phyloP scores from a whole-genome alignment of 2,329 filamentous ascomycete genomes.

The Phaeosphaeriaceae sp. region DNA sequence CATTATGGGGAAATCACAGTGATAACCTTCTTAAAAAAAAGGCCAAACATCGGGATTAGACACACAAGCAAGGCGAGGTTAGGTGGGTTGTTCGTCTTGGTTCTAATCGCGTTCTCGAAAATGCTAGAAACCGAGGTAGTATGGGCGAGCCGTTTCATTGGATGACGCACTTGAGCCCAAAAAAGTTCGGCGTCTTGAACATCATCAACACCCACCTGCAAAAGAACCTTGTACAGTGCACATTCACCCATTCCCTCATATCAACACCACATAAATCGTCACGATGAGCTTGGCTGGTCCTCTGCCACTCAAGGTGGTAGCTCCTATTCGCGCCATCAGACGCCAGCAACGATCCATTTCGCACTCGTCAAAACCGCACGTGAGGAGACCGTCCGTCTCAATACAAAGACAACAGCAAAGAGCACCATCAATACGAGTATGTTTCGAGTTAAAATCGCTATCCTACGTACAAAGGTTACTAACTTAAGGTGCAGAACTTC shows the following conservation, averaged over 20 bases:
- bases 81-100: not conserved
- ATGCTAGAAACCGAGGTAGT: not conserved
- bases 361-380: slow-evolving; percentile 32
- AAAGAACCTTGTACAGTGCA: not conserved
- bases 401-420: slow-evolving; percentile 22
- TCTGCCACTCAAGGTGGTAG: slow-evolving; percentile 41
- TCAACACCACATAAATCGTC: slow-evolving; percentile 12
- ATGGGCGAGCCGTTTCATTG: not conserved
- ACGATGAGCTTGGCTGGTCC: slow-evolving; percentile 47
- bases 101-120: not conserved
- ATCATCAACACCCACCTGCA: not conserved
- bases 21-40: no score
- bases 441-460: slow-evolving; percentile 1
- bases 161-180: slow-evolving; percentile 10
- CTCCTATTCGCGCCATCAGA: slow-evolving; percentile 39
- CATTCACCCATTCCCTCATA: slow-evolving; percentile 4
- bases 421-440: slow-evolving; percentile 40
- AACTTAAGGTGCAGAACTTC: slow-evolving; percentile 34
- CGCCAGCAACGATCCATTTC: slow-evolving; percentile 42
- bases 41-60: no score
- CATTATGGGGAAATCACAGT: no score
- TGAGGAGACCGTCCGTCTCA: slow-evolving; percentile 30
- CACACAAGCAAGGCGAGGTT: no score
- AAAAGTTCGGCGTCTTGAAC: slow-evolving; percentile 9
- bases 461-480: no score